Base-by-base conservation (phyloP, 2,329 filamentous ascomycete genomes). In the Leptographium galeiforme region DNA sequence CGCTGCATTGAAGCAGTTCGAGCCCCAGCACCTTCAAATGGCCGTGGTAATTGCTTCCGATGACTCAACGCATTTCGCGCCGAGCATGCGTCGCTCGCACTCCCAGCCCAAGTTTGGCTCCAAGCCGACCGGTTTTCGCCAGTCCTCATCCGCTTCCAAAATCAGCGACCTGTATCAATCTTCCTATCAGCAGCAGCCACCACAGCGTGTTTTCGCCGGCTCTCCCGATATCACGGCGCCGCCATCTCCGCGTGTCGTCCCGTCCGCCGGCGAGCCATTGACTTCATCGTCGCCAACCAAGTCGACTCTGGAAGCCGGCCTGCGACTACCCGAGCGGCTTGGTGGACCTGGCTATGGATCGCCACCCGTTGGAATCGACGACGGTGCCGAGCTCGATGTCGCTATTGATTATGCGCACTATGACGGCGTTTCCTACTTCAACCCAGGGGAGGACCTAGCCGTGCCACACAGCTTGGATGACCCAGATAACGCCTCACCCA, bases 241-340 rank as follows among this genome's bases (percentile, higher is more conserved):
- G n/a, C 79, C 78, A 0, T 81, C 79, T 36, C 78, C 79, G 32
- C 71, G 70, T 52, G 73, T 73, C 14, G 57, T 73, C 39, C 72
- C 74, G 53, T 69, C 69, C 53, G 77, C 79, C 57, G 78, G 69
- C 64, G 81, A 69, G 25, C 70, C 75, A 25, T 73, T 76, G 7
- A 73, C 75, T 6, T 83, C 81, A 2, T 78, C 75, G 63, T 72
- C 74, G 30, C 84, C 82, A 1, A 30, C 53, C 2, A 85, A 81
- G 4, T 77, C 14, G 4, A 12, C 81, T 0, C 39, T 55, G 6
- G 75, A 77, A 18, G 82, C 79, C 60, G 84, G 77, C 59, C 67
- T 83, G 53, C 85, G 81, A 13, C 67, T 85, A 53, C 75, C 78
- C 53, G 78, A 75, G 48, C 76, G 78, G 55, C 76, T 71, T 61